Conservation (phyloP, 2,329 filamentous ascomycete genomes). For the Colletotrichum agaves region DNA sequence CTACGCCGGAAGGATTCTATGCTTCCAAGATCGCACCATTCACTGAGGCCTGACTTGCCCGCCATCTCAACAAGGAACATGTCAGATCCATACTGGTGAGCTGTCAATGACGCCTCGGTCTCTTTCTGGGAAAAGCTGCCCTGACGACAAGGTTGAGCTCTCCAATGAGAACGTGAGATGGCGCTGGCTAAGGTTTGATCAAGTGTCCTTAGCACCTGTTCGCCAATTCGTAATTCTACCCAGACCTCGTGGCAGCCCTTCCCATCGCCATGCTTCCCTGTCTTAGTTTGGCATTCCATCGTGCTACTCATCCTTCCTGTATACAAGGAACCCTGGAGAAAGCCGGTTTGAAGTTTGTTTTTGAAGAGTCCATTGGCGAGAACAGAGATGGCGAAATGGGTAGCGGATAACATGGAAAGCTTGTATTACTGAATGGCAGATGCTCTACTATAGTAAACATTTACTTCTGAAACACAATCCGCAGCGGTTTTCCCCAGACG, state of each 20-base stretch:
- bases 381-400: neutral
- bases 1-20: slow-evolving; percentile 2
- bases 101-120: neutral
- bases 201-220: slow-evolving; percentile 18
- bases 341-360: neutral
- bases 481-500: slow-evolving; percentile 14
- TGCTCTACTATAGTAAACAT: neutral
- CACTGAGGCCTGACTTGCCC: neutral
- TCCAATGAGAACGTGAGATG: slow-evolving; percentile 9
- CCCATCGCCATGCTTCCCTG: neutral
- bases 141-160: neutral
- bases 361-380: neutral
- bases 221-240: slow-evolving; percentile 13
- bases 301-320: neutral
- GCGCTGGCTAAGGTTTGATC: slow-evolving; percentile 24
- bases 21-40: neutral
- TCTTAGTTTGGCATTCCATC: neutral
- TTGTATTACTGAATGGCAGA: neutral
- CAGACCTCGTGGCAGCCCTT: slow-evolving; percentile 28
- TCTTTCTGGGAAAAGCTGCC: neutral
- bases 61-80: neutral
- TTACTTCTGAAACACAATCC: neutral
- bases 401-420: slow-evolving; percentile 15
- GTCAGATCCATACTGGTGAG: neutral
- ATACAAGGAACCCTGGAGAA: neutral